These are phyloP conservation scores for Saccharomycopsis hybrid DNA, from an alignment of 1,139 yeast species.

Conservation along the genomic window DNA sequence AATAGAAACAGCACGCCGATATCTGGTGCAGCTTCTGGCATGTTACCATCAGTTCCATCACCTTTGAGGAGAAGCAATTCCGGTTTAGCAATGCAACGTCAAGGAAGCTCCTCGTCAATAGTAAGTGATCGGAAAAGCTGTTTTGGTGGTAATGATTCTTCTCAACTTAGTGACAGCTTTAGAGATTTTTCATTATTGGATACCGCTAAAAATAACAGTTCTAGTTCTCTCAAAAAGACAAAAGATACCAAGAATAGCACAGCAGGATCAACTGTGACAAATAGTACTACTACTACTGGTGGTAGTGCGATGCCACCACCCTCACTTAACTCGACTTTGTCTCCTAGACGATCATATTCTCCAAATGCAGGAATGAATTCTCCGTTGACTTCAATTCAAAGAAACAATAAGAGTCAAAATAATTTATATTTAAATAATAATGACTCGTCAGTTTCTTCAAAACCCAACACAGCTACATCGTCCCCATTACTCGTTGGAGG, in stretches of 20 bases:
- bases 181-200: slow-evolving; percentile 15
- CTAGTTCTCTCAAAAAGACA: slow-evolving; percentile 9
- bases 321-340: slow-evolving; percentile 1
- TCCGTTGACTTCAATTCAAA: slow-evolving; percentile 50
- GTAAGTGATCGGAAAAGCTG: slow-evolving; percentile 11
- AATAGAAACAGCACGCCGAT: background rate
- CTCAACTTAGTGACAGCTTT: slow-evolving; percentile 14
- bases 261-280: background rate
- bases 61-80: slow-evolving; percentile 7
- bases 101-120: slow-evolving; percentile 16
- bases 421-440: slow-evolving; percentile 11
- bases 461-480: slow-evolving; percentile 37
- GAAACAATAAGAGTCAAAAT: slow-evolving; percentile 32
- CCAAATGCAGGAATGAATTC: slow-evolving; percentile 44
- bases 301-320: background rate
- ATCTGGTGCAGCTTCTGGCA: background rate
- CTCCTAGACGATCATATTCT: slow-evolving; percentile 48
- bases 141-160: slow-evolving; percentile 3
- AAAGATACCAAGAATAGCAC: background rate
- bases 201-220: slow-evolving; percentile 9
- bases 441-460: slow-evolving; percentile 16
- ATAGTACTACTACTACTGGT: slow-evolving; percentile 1
- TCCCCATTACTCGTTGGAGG: slow-evolving; percentile 35
- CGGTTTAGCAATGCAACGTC: slow-evolving; percentile 11
- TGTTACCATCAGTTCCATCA: slow-evolving; percentile 6